Evolutionary conservation across 768 basidiomycete species (phyloP).

Genomic region (Lactarius sanguifluus): DNA sequence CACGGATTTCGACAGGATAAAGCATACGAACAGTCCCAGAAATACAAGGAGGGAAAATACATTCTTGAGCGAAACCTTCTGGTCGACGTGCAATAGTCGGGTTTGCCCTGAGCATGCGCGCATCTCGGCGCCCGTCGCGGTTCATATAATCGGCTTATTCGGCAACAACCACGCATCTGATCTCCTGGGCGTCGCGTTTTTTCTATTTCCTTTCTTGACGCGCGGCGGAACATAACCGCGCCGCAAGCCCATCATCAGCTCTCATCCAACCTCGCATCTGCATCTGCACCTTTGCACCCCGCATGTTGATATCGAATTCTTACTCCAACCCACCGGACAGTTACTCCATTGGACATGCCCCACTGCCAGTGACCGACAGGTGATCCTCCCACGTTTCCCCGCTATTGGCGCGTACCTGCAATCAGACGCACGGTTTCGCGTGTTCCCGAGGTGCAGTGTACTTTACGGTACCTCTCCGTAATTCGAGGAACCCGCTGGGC

Average conservation of each 20-base stretch:
- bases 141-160: conserved; percentile 22
- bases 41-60: conserved; percentile 98
- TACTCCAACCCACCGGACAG: neutral
- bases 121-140: conserved; percentile 22
- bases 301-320: conserved; percentile 26
- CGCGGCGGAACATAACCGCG: conserved; percentile 18
- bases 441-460: neutral
- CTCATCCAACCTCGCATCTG: conserved; percentile 23
- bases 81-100: conserved; percentile 72
- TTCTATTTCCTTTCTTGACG: conserved; percentile 9
- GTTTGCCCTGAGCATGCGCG: conserved; percentile 9
- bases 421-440: conserved; percentile 1
- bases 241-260: conserved; percentile 17
- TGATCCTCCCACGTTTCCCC: conserved; percentile 12
- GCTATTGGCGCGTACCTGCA: neutral
- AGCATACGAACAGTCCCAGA: conserved; percentile 87
- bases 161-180: conserved; percentile 21
- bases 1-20: conserved; percentile 60
- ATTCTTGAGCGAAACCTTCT: conserved; percentile 94
- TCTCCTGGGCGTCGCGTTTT: conserved; percentile 23
- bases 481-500: conserved; percentile 5
- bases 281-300: conserved; percentile 25
- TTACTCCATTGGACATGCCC: conserved; percentile 1
- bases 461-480: neutral
- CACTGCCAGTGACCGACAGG: conserved; percentile 9